Conservation (phyloP, 805 yeast species). For the Jamesozyma hellenica region DNA sequence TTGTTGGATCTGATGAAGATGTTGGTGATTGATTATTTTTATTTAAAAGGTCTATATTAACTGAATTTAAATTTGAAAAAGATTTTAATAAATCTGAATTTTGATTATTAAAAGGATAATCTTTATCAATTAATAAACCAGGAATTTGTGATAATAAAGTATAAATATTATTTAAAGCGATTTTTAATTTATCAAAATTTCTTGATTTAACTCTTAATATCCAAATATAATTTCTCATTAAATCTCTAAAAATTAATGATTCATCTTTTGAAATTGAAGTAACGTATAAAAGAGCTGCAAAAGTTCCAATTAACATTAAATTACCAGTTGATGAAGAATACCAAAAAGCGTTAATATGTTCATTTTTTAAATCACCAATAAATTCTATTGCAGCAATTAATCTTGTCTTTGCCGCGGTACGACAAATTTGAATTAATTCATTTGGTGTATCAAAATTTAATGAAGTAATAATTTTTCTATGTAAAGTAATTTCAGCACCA, state of each 20-base stretch:
- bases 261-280: constrained; percentile 58
- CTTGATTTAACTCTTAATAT: constrained; percentile 62
- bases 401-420: constrained; percentile 78
- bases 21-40: no score
- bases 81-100: neutral
- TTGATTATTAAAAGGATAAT: neutral
- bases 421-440: constrained; percentile 56
- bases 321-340: constrained; percentile 72
- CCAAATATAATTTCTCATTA: constrained; percentile 69
- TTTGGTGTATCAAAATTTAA: constrained; percentile 37
- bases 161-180: constrained; percentile 63
- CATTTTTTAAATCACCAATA: constrained; percentile 63
- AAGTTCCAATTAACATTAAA: constrained; percentile 74
- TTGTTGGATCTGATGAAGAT: neutral
- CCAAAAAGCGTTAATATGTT: constrained; percentile 85
- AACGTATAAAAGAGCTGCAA: constrained; percentile 70
- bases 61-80: no score
- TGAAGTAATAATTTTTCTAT: constrained; percentile 60
- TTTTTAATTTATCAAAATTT: constrained; percentile 69
- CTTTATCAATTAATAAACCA: constrained; percentile 36
- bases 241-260: constrained; percentile 51
- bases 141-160: constrained; percentile 68
- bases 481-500: constrained; percentile 81
- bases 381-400: constrained; percentile 74
- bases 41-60: no score